phyloP scores from a whole-genome alignment of 73 alveolate genomes.

The Tetrahymena malaccensis region DNA sequence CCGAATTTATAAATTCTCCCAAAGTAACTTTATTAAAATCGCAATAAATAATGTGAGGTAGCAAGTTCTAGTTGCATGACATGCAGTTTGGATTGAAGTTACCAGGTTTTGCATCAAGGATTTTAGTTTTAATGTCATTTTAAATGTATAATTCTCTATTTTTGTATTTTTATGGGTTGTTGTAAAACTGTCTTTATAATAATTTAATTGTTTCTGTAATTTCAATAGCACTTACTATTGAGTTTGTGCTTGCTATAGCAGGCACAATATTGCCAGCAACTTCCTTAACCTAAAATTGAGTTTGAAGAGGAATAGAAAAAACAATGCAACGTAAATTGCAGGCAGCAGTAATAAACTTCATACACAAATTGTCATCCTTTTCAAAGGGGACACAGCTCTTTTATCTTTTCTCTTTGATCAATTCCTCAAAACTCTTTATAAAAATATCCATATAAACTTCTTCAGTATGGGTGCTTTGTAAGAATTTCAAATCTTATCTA shows the following conservation, averaged over 20 bases:
- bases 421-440: background rate
- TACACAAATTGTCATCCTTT: slow-evolving; percentile 13
- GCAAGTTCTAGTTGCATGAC: background rate
- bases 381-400: background rate
- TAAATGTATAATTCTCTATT: background rate
- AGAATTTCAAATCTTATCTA: background rate
- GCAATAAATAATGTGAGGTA: background rate
- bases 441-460: background rate
- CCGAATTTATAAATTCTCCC: background rate
- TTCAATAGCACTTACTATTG: slow-evolving; percentile 36
- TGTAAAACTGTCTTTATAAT: background rate
- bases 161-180: background rate
- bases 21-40: background rate
- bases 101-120: background rate
- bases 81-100: background rate
- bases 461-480: background rate
- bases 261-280: slow-evolving; percentile 26
- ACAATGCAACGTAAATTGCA: slow-evolving; percentile 1
- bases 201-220: background rate
- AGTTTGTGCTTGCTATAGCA: slow-evolving; percentile 37
- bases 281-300: background rate
- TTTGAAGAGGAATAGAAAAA: slow-evolving; percentile 11
- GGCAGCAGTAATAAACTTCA: background rate
- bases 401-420: background rate
- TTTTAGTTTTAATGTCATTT: background rate